Conservation (phyloP, 2,329 filamentous ascomycete species). For the Periconia macrospinosa region DNA sequence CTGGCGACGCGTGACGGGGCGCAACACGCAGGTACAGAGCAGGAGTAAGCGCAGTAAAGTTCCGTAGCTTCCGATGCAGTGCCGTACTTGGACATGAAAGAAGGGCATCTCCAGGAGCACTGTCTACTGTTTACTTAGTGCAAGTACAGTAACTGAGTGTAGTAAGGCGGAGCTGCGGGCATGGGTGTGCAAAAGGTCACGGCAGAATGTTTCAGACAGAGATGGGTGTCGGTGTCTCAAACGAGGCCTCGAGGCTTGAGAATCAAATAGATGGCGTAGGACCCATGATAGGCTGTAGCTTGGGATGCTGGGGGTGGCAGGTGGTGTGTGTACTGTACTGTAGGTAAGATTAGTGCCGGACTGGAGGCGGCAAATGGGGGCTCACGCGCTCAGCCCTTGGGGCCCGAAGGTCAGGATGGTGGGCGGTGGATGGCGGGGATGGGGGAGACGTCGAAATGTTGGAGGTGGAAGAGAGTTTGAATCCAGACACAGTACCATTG, state of each 20-base stretch:
- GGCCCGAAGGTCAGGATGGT: slow-evolving; percentile 1
- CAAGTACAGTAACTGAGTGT: no score
- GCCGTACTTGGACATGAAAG: no score
- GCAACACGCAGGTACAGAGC: no score
- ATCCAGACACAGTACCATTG: no score
- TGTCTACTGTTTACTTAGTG: no score
- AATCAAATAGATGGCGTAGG: neutral
- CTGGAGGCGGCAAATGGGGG: slow-evolving; percentile 36
- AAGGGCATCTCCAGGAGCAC: no score
- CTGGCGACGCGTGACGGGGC: no score
- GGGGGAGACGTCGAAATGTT: neutral
- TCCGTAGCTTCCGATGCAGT: no score
- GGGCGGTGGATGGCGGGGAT: no score
- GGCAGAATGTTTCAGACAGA: slow-evolving; percentile 29
- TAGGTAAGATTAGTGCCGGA: slow-evolving; percentile 21
- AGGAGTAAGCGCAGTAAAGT: no score
- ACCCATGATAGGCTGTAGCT: no score
- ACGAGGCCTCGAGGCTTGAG: neutral
- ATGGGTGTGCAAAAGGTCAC: slow-evolving; percentile 21
- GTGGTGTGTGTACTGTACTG: slow-evolving; percentile 14
- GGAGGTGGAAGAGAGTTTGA: neutral
- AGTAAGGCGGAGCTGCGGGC: slow-evolving; percentile 8
- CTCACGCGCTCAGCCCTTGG: slow-evolving; percentile 27
- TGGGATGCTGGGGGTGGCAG: slow-evolving; percentile 4
- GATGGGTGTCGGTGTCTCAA: slow-evolving; percentile 19